Evolutionary conservation across 805 yeast genomes (phyloP), one percentile per base, ranked within the genome.

Genomic region (Metschnikowia henanensis): DNA sequence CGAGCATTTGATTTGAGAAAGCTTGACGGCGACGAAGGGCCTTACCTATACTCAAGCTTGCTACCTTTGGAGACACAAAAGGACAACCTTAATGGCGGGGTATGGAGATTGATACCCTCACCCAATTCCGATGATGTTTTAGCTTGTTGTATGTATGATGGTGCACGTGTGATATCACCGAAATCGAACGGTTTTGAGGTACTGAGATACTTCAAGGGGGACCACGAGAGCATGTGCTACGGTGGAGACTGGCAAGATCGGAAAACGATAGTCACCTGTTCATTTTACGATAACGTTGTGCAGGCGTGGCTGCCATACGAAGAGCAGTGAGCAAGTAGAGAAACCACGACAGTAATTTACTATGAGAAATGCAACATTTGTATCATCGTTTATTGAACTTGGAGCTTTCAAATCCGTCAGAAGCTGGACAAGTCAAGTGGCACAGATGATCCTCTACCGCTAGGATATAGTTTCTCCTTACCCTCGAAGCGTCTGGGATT

Each of bases 141-240:
- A 38, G 81, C 83, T 0, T 91, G 97, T 61, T 89, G 97, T 58
- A 94, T 94, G 98, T 92, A 92, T 58, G 90, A 88, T 52, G 99
- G 99, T 15, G 96, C 96, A 1, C 73, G 90, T 45, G 69, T 91
- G 0, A 60, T 91, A 0, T 66, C 58, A 9, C 56, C 59, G 3
- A 39, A 37, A 6, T 21, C 38, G 2, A 40, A 38, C 6, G 45
- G 41, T 1, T 77, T 41, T 58, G 62, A 47, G 15, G 69, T 70
- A 6, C 30, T 46, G 3, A 67, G 69, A 20, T 75, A 73, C 43
- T 76, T 79, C 59, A 83, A 83, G 56, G 73, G 75, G 10, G 86
- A 84, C 23, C 98, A 92, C 59, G 83, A 81, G 38, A 88, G 97
- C 47, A 92, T 94, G 89, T 91, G 92, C 43, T 92, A 92, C 58